Evolutionary conservation across 108 stramenopile genomes (phyloP), one percentile per base, ranked within the genome.

Genomic region (Pseudonitzschia multiseries): DNA sequence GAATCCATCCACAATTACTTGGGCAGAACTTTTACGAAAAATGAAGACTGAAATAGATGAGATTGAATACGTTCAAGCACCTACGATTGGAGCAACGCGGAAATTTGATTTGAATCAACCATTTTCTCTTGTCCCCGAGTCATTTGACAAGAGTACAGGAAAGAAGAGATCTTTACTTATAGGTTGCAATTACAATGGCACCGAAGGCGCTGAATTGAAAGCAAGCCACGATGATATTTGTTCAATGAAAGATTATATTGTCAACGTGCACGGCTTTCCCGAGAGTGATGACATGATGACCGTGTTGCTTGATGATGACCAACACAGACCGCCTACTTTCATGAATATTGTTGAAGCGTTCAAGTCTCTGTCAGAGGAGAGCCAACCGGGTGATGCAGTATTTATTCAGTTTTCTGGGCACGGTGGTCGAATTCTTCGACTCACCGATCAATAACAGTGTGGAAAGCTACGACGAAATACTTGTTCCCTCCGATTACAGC

Each of bases 221-320:
- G 91, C 90, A 21, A 83, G 87, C 64, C 93, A 92, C 72, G 91
- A 94, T 70, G 93, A 92, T 73, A 81, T 94, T 22, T 81, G 88
- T 63, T 91, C 91, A 8, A 90, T 94, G 76, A 92, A 94, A 82
- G 93, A 94, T 63, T 92, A 91, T 63, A 84, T 94, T 72, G 90
- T 94, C 32, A 94, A 91, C 72, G 91, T 94, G 21, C 89, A 92
- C 64, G 90, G 90, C 42, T 94, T 94, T 71, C 67, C 90, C 4
- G 93, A 94, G 56, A 68, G 68, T 28, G 70, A 80, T 4, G 89
- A 89, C 29, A 59, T 63, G 61, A 90, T 92, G 93, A 92, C 89
- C 4, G 74, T 92, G 44, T 79, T 92, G 18, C 70, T 94, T 66
- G 93, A 94, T 77, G 93, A 94, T 74, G 87, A 79, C 18, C 51